phyloP scores from a whole-genome alignment of 768 basidiomycete species.

The Artomyces pyxidatus region DNA sequence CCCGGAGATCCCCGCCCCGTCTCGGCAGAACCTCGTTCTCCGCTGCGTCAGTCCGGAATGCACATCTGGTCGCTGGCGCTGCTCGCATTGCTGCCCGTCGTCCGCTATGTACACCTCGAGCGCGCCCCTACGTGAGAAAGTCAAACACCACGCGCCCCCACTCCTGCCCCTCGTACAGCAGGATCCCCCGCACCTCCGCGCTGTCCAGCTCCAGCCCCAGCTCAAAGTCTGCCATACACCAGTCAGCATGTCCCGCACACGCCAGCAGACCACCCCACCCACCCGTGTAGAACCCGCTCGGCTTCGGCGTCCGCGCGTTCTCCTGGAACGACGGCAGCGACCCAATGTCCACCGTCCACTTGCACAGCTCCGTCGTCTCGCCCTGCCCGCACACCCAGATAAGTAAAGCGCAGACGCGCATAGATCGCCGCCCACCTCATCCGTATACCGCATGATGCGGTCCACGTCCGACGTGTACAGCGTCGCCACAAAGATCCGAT shows the following conservation, averaged over 20 bases:
- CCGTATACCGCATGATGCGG: constrained; percentile 72
- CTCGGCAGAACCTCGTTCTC: too few species aligned
- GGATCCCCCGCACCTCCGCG: constrained; percentile 76
- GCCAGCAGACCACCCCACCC: constrained; percentile 14
- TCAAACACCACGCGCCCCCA: constrained; percentile 72
- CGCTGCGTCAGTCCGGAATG: not conserved
- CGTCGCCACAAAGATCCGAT: constrained; percentile 75
- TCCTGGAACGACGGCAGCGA: constrained; percentile 72
- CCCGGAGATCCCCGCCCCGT: not conserved
- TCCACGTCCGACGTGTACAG: constrained; percentile 74
- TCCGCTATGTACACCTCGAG: not conserved
- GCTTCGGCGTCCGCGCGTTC: constrained; percentile 48
- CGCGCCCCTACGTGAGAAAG: constrained; percentile 30
- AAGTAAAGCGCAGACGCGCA: not conserved
- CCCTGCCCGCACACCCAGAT: constrained; percentile 32
- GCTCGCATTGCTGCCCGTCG: not conserved
- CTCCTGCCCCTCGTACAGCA: constrained; percentile 68
- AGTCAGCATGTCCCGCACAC: not conserved
- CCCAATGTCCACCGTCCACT: constrained; percentile 82
- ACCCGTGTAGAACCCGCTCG: constrained; percentile 76
- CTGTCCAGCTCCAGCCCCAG: constrained; percentile 79
- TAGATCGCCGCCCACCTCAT: constrained; percentile 42
- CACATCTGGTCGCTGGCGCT: not conserved
- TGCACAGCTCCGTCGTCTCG: constrained; percentile 65
- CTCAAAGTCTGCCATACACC: constrained; percentile 55